A percentile compares a stretch with the other conserved stretches of the same genome.
These are phyloP conservation scores for Euphorbia tirucalli DNA, from an alignment of 345 rosid species.

Conservation along the genomic window DNA sequence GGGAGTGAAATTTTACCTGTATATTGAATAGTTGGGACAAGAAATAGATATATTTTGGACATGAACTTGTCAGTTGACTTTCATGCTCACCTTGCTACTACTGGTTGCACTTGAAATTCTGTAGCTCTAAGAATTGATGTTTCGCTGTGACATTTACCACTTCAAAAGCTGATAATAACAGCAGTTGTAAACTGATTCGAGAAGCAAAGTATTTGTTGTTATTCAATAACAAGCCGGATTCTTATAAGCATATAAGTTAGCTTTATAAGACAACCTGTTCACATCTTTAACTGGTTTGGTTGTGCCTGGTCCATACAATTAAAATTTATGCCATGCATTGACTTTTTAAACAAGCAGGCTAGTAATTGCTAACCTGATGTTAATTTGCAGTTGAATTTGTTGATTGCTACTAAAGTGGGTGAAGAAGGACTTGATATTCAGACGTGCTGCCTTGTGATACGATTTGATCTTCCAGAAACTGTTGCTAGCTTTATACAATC, in stretches of 20 bases:
- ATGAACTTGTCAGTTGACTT: neutral
- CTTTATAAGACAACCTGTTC: neutral
- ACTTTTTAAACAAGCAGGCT: neutral
- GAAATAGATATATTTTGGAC: neutral
- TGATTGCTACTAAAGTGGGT: slow-evolving; percentile 95
- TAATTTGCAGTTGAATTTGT: slow-evolving; percentile 76
- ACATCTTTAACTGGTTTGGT: neutral
- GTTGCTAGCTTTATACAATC: slow-evolving; percentile 97
- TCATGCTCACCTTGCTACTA: neutral
- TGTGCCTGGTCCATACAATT: neutral
- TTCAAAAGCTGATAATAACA: neutral
- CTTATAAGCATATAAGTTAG: neutral
- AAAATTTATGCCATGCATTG: too few species aligned
- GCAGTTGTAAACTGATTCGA: neutral
- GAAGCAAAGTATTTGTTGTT: neutral
- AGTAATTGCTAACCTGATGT: slow-evolving; percentile 3
- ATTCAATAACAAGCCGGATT: neutral
- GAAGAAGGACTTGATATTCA: slow-evolving; percentile 98
- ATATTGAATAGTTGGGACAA: neutral
- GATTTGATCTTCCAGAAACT: slow-evolving; percentile 95
- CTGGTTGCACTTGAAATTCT: neutral
- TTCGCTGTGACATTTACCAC: neutral
- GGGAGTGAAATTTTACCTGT: neutral
- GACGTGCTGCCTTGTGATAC: slow-evolving; percentile 94
- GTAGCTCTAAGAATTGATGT: neutral